Evolutionary conservation across 2,329 filamentous ascomycete genomes (phyloP), one percentile per base, ranked within the genome.

Genomic region (Trichoderma gracile): DNA sequence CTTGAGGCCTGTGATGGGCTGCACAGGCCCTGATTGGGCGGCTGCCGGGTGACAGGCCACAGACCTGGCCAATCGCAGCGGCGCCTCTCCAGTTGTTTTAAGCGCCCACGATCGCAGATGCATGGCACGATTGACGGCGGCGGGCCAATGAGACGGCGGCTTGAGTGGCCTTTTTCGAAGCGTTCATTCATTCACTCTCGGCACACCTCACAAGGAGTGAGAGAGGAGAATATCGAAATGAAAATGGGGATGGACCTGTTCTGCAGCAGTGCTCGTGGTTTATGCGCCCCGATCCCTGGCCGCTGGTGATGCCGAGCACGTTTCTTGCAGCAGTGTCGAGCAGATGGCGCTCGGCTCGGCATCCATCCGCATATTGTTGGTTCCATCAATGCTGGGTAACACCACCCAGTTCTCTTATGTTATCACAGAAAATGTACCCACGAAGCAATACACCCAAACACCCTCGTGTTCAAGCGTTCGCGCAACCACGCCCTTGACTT

Each of bases 91-190:
- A n/a, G 27, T 14, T 25, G 55, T 66, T 69, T 68, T 76, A 76
- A 76, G 74, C 74, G 74, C 74, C 73, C 70, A 67, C 33, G 68
- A 69, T 71, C 68, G 66, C 23, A 64, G 67, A 65, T 54, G 66
- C 59, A 63, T 60, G 53, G 61, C 64, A 57, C 68, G 66, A 75
- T 75, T 76, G 73, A 73, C 57, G 66, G 33, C 30, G 27, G 15
- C 45, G 62, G 66, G 64, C 55, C 40, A 21, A 15, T 14, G 33
- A 17, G 38, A n/a, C n/a, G 12, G 17, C 15, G 38, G 38, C 21
- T 14, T n/a, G n/a, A n/a, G n/a, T n/a, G n/a, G n/a, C n/a, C n/a
- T n/a, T n/a, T n/a, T n/a, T n/a, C n/a, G n/a, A n/a, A n/a, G n/a
- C n/a, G n/a, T n/a, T n/a, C n/a, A n/a, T n/a, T n/a, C n/a, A n/a